Base-by-base conservation (phyloP, 2,329 filamentous ascomycete species). In the Emergomyces africanus region DNA sequence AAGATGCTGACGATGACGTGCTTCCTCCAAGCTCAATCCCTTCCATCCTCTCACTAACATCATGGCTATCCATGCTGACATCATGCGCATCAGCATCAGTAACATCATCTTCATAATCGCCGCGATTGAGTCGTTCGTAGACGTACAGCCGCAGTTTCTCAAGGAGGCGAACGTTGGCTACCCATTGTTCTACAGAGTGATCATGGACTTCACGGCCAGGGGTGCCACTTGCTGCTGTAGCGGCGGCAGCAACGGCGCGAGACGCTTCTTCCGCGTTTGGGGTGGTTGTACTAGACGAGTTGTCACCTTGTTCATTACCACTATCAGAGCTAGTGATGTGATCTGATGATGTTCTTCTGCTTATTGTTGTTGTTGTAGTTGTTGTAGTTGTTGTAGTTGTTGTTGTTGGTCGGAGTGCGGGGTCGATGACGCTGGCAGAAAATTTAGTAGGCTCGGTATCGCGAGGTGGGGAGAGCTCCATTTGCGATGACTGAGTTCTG, bases 111-210 rank as follows among this genome's bases (percentile, higher is more conserved):
- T 72, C 75, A 59, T 72, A 83, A 41, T 83, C 80, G 41, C 78
- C 78, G 46, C 73, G 71, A 61, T 81, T 76, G 25, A 86, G 72
- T 57, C 79, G 75, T 54, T 80, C 77, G 59, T 79, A 78, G 64
- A 85, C 77, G 69, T 80, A 81, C 23, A 78, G 77, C 49, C 83
- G 77, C 41, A 86, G 75, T 56, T 78, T 76, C 71, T 85, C 83
- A 35, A 86, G 81, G 10, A 83, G 77, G n/a, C 83, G 80, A 58
- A 84, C 81, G 70, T 84, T 84, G 68, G 84, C 81, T 10, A 85
- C 79, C 83, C 83, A 86, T 63, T 81, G 77, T 62, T 82, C 79
- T 44, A 79, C 77, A 6, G 57, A 28, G 25, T 35, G 15, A 25
- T 18, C 28, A 9, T 42, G 39, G 20, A 5, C 41, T 33, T 42